Evolutionary conservation across 169 alveolate species (phyloP).

Genomic region (Plasmodium inui): DNA sequence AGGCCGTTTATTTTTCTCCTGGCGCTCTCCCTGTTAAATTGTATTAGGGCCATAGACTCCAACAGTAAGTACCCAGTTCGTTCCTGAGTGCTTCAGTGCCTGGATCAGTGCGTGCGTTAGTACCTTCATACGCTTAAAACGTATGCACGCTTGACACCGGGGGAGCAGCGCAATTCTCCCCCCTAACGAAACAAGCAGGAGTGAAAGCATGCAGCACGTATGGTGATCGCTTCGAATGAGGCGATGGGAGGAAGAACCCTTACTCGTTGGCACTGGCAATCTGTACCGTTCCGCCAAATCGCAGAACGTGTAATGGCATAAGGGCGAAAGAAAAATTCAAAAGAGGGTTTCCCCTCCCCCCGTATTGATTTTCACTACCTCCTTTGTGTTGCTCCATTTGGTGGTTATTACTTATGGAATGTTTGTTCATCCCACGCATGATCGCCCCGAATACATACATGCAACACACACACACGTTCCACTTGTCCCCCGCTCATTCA

Average conservation of each 20-base stretch:
- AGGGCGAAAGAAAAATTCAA: neutral
- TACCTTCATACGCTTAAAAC: neutral
- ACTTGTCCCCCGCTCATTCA: neutral
- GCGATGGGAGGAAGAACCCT: neutral
- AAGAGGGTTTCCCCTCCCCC: neutral
- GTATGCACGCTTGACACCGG: neutral
- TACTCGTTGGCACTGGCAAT: neutral
- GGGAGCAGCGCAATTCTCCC: neutral
- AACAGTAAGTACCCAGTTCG: slow-evolving; percentile 13
- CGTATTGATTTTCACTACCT: neutral
- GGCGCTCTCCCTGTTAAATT: slow-evolving; percentile 18
- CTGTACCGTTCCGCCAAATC: neutral
- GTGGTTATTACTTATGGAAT: neutral
- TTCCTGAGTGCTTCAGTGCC: neutral
- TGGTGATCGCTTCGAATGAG: neutral
- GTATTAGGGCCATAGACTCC: slow-evolving; percentile 24
- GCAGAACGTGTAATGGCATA: neutral
- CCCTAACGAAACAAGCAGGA: neutral
- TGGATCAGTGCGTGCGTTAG: neutral
- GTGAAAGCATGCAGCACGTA: neutral
- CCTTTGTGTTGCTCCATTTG: neutral
- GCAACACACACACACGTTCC: neutral
- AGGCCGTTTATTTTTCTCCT: slow-evolving; percentile 14
- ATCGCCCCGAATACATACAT: neutral
- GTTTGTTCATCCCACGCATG: neutral